Evolutionary conservation across 1,284 basidiomycete genomes (phyloP).

Genomic region (Moesziomyces aphidis): DNA sequence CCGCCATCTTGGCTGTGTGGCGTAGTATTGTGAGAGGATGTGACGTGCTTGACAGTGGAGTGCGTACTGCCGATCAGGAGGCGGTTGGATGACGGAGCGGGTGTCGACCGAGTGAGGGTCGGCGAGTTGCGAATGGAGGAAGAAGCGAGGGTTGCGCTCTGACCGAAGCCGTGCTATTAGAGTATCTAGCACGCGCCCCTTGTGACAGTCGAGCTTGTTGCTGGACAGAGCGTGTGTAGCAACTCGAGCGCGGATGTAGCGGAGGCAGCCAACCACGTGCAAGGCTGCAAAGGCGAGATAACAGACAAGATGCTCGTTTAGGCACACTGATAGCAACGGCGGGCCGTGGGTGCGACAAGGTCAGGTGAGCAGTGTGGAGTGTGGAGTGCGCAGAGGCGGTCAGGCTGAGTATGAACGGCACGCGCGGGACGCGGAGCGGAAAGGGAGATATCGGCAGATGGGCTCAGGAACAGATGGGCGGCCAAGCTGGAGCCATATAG

Average conservation of each 20-base stretch:
- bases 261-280: no score
- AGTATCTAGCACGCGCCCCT: no score
- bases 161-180: no score
- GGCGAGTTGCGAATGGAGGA: neutral
- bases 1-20: slow-evolving; percentile 7
- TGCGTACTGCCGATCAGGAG: neutral
- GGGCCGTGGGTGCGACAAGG: no score
- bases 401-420: neutral
- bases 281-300: neutral
- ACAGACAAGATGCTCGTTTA: no score
- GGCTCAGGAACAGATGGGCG: neutral
- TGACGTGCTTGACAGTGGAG: neutral
- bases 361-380: neutral
- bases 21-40: neutral
- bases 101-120: neutral
- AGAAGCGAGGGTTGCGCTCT: neutral
- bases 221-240: neutral
- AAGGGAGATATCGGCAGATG: no score
- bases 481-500: neutral
- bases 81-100: neutral
- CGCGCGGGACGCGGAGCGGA: neutral
- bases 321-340: neutral
- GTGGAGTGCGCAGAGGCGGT: neutral
- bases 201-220: neutral
- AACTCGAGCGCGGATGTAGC: no score